phyloP scores from a whole-genome alignment of 805 yeast genomes.

The Candida schatavii region DNA sequence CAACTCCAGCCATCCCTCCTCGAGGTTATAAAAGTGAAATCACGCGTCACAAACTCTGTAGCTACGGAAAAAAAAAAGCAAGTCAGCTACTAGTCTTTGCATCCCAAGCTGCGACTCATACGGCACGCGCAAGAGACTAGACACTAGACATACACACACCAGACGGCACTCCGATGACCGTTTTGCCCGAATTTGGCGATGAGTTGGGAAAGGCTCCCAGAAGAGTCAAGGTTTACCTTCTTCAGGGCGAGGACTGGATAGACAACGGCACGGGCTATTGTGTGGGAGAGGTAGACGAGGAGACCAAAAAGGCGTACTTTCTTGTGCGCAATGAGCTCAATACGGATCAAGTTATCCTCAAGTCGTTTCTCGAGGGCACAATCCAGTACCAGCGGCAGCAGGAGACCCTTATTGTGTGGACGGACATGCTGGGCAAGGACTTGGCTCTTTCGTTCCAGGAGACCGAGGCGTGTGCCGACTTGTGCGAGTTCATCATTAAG shows the following conservation, averaged over 20 bases:
- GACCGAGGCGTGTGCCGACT: slow-evolving; percentile 77
- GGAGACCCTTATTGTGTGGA: slow-evolving; percentile 93
- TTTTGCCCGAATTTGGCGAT: slow-evolving; percentile 3
- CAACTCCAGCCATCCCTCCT: too few relatives aligned
- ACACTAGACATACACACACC: too few relatives aligned
- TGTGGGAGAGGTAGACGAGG: slow-evolving; percentile 57
- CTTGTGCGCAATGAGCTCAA: slow-evolving; percentile 71
- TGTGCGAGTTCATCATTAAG: slow-evolving; percentile 76
- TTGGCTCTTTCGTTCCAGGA: slow-evolving; percentile 92
- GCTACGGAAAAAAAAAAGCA: too few relatives aligned
- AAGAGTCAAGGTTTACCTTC: slow-evolving; percentile 86
- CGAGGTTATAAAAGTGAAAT: too few relatives aligned
- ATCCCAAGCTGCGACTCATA: too few relatives aligned
- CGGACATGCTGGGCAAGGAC: slow-evolving; percentile 69
- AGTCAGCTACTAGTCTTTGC: too few relatives aligned
- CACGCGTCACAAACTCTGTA: too few relatives aligned
- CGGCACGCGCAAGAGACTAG: too few relatives aligned
- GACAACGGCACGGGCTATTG: slow-evolving; percentile 94
- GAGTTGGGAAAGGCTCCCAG: slow-evolving; percentile 43
- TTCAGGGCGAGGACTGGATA: slow-evolving; percentile 81
- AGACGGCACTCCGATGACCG: too few relatives aligned
- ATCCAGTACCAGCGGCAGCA: slow-evolving; percentile 91
- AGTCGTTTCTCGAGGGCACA: slow-evolving; percentile 66
- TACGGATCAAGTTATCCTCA: slow-evolving; percentile 55
- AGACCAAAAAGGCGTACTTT: slow-evolving; percentile 49